Evolutionary conservation across 495 filamentous ascomycete species (phyloP).

Genomic region (Tetracladium setigerum): DNA sequence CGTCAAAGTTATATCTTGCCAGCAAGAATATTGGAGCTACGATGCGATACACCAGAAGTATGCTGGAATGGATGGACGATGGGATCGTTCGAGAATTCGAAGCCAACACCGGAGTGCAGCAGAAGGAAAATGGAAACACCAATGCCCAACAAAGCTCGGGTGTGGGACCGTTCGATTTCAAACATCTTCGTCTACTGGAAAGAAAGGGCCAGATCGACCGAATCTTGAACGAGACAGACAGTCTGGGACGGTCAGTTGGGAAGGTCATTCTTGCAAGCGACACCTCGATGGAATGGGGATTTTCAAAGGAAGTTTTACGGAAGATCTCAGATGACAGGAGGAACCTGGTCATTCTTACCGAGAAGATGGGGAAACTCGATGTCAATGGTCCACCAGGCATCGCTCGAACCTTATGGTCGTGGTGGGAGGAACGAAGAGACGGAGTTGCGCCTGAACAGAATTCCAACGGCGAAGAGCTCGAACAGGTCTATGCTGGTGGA

Average conservation of each 20-base stretch:
- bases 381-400: slow-evolving; percentile 34
- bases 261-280: slow-evolving; percentile 91
- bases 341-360: slow-evolving; percentile 82
- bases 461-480: slow-evolving; percentile 49
- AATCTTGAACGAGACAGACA: slow-evolving; percentile 35
- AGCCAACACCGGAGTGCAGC: slow-evolving; percentile 39
- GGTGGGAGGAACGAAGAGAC: slow-evolving; percentile 60
- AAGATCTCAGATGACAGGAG: slow-evolving; percentile 62
- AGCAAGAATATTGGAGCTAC: slow-evolving; percentile 73
- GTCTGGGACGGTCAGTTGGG: slow-evolving; percentile 31
- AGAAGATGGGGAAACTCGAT: slow-evolving; percentile 41
- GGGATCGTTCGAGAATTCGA: slow-evolving; percentile 88
- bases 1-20: slow-evolving; percentile 71
- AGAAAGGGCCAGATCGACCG: slow-evolving; percentile 64
- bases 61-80: slow-evolving; percentile 99
- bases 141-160: slow-evolving; percentile 37
- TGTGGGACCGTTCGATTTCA: slow-evolving; percentile 82
- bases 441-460: slow-evolving; percentile 53
- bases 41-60: slow-evolving; percentile 82
- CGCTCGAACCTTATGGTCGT: slow-evolving; percentile 58
- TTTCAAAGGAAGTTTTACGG: slow-evolving; percentile 78
- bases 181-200: slow-evolving; percentile 73
- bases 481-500: slow-evolving; percentile 59
- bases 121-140: slow-evolving; percentile 35
- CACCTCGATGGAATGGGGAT: slow-evolving; percentile 87